Conservation (phyloP, 352 stramenopile genomes). For the Pythium volutum region DNA sequence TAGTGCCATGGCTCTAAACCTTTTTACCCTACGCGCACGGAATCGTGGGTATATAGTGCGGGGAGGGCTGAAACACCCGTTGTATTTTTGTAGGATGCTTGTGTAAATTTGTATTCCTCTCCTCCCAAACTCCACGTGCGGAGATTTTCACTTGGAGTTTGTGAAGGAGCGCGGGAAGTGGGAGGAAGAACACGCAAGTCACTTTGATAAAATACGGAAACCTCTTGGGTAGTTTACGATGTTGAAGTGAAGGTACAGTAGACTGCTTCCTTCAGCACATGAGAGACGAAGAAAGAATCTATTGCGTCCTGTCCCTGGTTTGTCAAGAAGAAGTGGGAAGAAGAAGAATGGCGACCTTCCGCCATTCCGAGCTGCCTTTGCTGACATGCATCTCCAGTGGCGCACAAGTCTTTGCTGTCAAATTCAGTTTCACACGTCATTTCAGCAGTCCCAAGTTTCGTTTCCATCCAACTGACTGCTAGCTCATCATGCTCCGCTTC, state of each 20-base stretch:
- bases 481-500: not conserved
- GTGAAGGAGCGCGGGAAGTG: slow-evolving; percentile 9
- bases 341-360: slow-evolving; percentile 21
- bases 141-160: slow-evolving; percentile 6
- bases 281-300: not conserved
- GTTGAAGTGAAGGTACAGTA: slow-evolving; percentile 24
- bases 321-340: slow-evolving; percentile 19
- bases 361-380: slow-evolving; percentile 1
- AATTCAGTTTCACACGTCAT: too few species aligned
- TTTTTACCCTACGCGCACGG: too few species aligned
- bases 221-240: slow-evolving; percentile 23
- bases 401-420: too few species aligned
- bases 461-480: slow-evolving; percentile 10
- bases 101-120: too few species aligned
- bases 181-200: slow-evolving; percentile 7
- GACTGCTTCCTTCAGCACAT: not conserved
- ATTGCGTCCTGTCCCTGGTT: slow-evolving; percentile 1
- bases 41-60: too few species aligned
- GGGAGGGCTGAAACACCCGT: too few species aligned
- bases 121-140: too few species aligned
- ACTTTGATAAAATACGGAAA: slow-evolving; percentile 28
- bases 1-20: too few species aligned
- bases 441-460: not conserved
- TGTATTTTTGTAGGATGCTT: too few species aligned
- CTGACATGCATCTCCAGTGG: not conserved